phyloP scores from a whole-genome alignment of 75 land plant species.

The Selaginella tamariscina region DNA sequence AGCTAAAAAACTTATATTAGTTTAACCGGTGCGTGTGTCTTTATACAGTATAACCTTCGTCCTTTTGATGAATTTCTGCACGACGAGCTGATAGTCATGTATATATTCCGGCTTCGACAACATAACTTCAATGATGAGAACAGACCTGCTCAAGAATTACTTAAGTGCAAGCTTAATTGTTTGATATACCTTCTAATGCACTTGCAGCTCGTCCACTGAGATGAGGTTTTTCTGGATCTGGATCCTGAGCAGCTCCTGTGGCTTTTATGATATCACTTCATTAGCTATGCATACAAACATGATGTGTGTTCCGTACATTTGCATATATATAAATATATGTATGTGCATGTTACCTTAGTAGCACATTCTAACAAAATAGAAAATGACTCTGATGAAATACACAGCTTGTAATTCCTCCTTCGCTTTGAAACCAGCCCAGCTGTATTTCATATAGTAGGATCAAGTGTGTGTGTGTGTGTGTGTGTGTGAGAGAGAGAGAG shows the following conservation, averaged over 20 bases:
- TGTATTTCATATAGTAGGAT: no score
- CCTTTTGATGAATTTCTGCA: slow-evolving; percentile 62
- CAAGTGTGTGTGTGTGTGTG: no score
- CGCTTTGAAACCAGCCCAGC: slow-evolving; percentile 68
- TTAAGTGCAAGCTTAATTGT: neutral
- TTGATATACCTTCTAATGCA: slow-evolving; percentile 48
- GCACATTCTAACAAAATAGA: slow-evolving; percentile 59
- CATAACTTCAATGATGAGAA: slow-evolving; percentile 62
- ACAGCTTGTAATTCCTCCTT: slow-evolving; percentile 57
- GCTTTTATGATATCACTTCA: slow-evolving; percentile 29
- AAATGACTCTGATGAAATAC: slow-evolving; percentile 49
- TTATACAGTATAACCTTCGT: slow-evolving; percentile 32
- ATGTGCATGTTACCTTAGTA: slow-evolving; percentile 38
- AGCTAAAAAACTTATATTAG: neutral
- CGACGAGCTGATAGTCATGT: slow-evolving; percentile 57
- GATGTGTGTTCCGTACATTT: no score
- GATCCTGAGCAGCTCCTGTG: slow-evolving; percentile 62
- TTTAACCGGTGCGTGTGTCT: neutral
- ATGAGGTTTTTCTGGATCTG: slow-evolving; percentile 38
- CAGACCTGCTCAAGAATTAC: slow-evolving; percentile 37
- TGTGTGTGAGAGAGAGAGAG: no score
- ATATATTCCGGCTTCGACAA: slow-evolving; percentile 48
- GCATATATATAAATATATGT: no score
- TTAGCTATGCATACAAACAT: neutral
- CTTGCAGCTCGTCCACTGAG: slow-evolving; percentile 61